phyloP scores from a whole-genome alignment of 140 eudicot species.

The Eryngium alpinum region DNA sequence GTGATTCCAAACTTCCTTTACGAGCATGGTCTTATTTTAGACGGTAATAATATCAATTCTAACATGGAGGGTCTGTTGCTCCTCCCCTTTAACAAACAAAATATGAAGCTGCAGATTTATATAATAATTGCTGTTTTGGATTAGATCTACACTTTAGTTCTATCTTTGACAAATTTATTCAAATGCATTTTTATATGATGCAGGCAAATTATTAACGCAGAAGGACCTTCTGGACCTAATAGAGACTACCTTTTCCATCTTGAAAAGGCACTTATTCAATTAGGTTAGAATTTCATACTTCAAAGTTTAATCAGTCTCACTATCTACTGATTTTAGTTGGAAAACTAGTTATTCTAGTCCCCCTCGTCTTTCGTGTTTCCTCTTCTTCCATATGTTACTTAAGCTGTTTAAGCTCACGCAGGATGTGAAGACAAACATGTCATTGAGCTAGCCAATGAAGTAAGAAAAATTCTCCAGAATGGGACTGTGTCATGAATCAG shows the following conservation, averaged over 20 bases:
- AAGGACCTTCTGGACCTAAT: constrained; percentile 99
- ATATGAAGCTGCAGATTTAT: background rate
- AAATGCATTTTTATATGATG: constrained; percentile 4
- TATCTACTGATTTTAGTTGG: background rate
- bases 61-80: background rate
- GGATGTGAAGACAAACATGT: constrained; percentile 84
- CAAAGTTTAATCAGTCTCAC: no score
- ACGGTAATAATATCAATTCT: background rate
- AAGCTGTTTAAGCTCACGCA: constrained; percentile 11
- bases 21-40: background rate
- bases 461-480: constrained; percentile 42
- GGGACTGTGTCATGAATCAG: constrained; percentile 3
- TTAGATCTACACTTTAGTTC: background rate
- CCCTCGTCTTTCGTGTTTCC: background rate
- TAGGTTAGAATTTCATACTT: constrained; percentile 33
- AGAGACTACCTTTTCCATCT: constrained; percentile 93
- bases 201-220: constrained; percentile 82
- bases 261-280: constrained; percentile 58
- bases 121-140: background rate
- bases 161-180: background rate
- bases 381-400: background rate
- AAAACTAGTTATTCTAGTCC: background rate
- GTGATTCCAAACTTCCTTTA: background rate
- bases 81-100: background rate
- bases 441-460: constrained; percentile 64